Conservation (phyloP, 2,329 filamentous ascomycete genomes). For the Fusarium secorum region DNA sequence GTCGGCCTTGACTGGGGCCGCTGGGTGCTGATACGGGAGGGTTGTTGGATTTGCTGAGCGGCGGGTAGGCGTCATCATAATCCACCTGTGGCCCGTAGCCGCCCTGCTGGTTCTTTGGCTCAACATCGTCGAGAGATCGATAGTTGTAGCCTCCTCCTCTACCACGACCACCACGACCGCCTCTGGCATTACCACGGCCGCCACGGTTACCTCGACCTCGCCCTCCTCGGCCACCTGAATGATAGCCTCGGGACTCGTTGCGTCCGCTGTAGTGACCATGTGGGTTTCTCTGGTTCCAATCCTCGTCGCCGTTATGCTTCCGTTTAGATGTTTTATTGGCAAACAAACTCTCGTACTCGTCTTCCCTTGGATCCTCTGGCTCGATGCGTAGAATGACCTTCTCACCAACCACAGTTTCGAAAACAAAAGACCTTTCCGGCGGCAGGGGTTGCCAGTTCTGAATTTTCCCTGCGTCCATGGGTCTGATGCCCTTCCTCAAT, state of each 20-base stretch:
- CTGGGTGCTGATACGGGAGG: conserved; percentile 32
- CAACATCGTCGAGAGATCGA: conserved; percentile 73
- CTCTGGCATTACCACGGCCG: conserved; percentile 50
- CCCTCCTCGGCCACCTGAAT: conserved; percentile 54
- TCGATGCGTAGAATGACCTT: conserved; percentile 86
- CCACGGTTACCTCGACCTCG: conserved; percentile 50
- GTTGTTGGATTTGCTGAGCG: conserved; percentile 37
- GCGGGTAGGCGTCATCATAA: conserved; percentile 55
- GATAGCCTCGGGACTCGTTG: conserved; percentile 53
- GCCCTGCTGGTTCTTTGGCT: conserved; percentile 55
- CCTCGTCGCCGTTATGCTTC: conserved; percentile 62
- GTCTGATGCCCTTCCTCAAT: conserved; percentile 75
- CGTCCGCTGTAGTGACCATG: conserved; percentile 49
- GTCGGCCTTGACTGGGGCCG: conserved; percentile 34
- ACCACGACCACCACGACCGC: conserved; percentile 54
- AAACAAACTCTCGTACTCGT: conserved; percentile 69
- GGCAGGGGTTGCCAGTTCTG: conserved; percentile 82
- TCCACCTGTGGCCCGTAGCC: conserved; percentile 54
- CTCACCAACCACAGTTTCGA: conserved; percentile 86
- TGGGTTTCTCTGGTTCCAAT: conserved; percentile 46
- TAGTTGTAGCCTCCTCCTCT: conserved; percentile 64
- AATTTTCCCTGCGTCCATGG: conserved; percentile 82
- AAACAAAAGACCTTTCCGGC: conserved; percentile 73
- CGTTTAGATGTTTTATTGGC: conserved; percentile 68
- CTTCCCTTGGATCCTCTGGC: conserved; percentile 68